A percentile compares a stretch with the other conserved stretches of the same genome.
Evolutionary conservation across 2,329 filamentous ascomycete species (phyloP).

Genomic region (Xylariales sp.): DNA sequence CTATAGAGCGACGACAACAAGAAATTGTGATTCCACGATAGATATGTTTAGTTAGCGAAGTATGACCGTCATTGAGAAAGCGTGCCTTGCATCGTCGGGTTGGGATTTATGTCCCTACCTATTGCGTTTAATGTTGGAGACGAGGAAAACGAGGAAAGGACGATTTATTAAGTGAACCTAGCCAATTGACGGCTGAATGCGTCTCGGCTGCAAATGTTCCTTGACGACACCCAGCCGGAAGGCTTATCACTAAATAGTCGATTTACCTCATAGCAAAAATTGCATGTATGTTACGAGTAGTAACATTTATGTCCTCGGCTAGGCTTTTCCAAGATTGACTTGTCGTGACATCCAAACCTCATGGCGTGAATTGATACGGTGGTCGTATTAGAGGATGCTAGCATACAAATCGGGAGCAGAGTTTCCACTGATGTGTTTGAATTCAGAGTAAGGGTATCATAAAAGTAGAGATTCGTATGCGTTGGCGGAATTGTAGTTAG

Average conservation of each 20-base stretch:
- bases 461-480: conserved; percentile 21
- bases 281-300: background rate
- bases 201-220: background rate
- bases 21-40: conserved; percentile 20
- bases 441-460: conserved; percentile 32
- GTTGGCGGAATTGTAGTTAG: conserved; percentile 1
- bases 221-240: background rate
- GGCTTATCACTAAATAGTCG: background rate
- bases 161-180: background rate
- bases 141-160: background rate
- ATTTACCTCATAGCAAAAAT: background rate
- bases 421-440: background rate
- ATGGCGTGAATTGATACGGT: background rate
- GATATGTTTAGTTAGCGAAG: conserved; percentile 10
- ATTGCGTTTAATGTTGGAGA: background rate
- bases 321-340: background rate
- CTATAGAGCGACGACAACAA: conserved; percentile 23
- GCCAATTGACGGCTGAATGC: background rate
- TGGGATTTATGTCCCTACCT: background rate
- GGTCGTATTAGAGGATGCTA: background rate
- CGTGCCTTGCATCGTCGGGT: conserved; percentile 18
- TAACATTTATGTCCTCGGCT: background rate
- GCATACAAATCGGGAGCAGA: background rate
- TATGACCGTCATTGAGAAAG: conserved; percentile 10
- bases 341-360: background rate